A percentile compares a stretch with the other conserved stretches of the same genome.
phyloP scores from a whole-genome alignment of 257 asterid genomes.

The Scutellaria galericulata region DNA sequence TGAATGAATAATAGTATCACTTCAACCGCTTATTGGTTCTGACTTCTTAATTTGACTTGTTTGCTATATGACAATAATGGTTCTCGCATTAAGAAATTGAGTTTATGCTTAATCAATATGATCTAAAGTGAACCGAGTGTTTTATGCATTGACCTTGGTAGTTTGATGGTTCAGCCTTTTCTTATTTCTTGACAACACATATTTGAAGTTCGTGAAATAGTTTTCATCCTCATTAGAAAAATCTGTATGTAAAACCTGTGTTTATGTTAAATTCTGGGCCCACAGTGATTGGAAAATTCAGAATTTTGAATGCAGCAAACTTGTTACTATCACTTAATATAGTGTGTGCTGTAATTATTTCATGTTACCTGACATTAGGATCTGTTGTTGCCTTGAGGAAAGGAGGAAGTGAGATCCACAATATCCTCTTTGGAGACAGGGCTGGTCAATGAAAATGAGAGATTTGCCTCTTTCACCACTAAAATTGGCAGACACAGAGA shows the following conservation, averaged over 20 bases:
- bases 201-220: too few species aligned
- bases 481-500: conserved; percentile 53
- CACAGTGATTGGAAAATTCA: conserved; percentile 1
- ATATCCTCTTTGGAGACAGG: conserved; percentile 61
- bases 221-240: too few species aligned
- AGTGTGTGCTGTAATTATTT: conserved; percentile 12
- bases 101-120: conserved; percentile 22
- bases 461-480: conserved; percentile 49
- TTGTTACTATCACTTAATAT: conserved; percentile 4
- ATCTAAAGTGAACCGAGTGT: conserved; percentile 21
- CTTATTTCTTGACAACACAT: too few species aligned
- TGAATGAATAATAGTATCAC: conserved; percentile 17
- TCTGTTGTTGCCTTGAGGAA: conserved; percentile 36
- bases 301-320: conserved; percentile 5
- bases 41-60: too few species aligned
- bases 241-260: neutral
- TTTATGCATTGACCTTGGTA: conserved; percentile 6
- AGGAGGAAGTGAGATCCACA: conserved; percentile 85
- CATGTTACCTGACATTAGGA: conserved; percentile 26
- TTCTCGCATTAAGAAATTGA: neutral
- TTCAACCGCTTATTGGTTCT: conserved; percentile 14
- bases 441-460: conserved; percentile 59
- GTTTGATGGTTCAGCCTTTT: conserved; percentile 9
- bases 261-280: neutral
- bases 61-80: neutral